Conservation (phyloP, 2,329 filamentous ascomycete species). For the Colletotrichum tamarilloi region DNA sequence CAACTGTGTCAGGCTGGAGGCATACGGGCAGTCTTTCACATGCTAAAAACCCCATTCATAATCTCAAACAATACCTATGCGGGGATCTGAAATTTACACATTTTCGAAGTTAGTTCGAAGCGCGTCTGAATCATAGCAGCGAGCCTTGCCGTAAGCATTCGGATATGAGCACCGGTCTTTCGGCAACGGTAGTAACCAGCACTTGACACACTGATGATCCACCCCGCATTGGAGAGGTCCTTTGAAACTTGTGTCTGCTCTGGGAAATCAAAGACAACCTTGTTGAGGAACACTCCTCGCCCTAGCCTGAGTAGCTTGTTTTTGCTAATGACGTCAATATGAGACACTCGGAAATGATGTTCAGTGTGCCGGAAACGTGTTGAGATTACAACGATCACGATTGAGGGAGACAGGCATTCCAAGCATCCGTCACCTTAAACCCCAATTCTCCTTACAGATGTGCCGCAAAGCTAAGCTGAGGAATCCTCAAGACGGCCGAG, state of each 20-base stretch:
- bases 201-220: too few relatives aligned
- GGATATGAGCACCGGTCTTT: neutral
- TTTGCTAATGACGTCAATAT: neutral
- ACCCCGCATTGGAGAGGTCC: too few relatives aligned
- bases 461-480: neutral
- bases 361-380: neutral
- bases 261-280: neutral
- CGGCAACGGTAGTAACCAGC: neutral
- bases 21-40: neutral
- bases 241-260: neutral
- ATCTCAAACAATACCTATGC: neutral
- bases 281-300: too few relatives aligned
- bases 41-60: neutral
- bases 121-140: neutral
- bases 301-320: neutral
- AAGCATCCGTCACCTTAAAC: neutral
- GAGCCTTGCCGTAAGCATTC: neutral
- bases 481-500: neutral
- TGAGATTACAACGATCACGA: neutral
- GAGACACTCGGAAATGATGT: neutral
- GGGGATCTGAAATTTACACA: neutral
- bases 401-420: neutral
- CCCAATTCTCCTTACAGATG: neutral
- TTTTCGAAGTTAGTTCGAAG: neutral
- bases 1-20: neutral